Percentiles rank a stretch among this genome's conserved stretches.
Conservation (phyloP, 2,329 filamentous ascomycete genomes). For the Cytospora leucostoma region DNA sequence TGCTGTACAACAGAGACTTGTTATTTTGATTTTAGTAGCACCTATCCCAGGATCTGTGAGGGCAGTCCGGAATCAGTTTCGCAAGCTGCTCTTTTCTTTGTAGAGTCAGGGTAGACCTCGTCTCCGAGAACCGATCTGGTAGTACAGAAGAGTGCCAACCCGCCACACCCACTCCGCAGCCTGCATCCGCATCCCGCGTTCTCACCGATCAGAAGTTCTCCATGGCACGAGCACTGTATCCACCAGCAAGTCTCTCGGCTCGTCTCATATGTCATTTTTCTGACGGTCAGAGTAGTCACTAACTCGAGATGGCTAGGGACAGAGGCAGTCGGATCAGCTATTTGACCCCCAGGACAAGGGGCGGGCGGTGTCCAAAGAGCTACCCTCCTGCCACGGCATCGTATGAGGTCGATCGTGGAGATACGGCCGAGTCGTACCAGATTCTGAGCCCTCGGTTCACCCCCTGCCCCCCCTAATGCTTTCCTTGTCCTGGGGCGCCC, state of each 20-base stretch:
- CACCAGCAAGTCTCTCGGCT: neutral
- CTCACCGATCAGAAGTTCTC: conserved; percentile 8
- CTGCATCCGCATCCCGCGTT: neutral
- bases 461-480: neutral
- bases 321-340: conserved; percentile 5
- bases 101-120: neutral
- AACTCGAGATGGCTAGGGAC: conserved; percentile 11
- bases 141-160: conserved; percentile 7
- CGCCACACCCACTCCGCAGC: conserved; percentile 7
- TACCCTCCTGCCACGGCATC: neutral
- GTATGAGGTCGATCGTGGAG: conserved; percentile 8
- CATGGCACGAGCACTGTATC: neutral
- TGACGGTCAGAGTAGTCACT: conserved; percentile 1
- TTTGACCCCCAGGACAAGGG: neutral
- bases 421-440: neutral
- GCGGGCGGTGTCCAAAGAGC: neutral
- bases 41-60: conserved; percentile 9
- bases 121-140: neutral
- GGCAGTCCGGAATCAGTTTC: conserved; percentile 22
- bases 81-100: neutral
- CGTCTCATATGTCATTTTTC: neutral
- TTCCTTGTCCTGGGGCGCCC: neutral
- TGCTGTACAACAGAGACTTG: conserved; percentile 11
- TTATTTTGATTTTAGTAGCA: conserved; percentile 10
- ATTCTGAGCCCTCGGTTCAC: neutral